Base-by-base conservation (phyloP, 2,329 filamentous ascomycete species). In the Aureobasidium sp. region DNA sequence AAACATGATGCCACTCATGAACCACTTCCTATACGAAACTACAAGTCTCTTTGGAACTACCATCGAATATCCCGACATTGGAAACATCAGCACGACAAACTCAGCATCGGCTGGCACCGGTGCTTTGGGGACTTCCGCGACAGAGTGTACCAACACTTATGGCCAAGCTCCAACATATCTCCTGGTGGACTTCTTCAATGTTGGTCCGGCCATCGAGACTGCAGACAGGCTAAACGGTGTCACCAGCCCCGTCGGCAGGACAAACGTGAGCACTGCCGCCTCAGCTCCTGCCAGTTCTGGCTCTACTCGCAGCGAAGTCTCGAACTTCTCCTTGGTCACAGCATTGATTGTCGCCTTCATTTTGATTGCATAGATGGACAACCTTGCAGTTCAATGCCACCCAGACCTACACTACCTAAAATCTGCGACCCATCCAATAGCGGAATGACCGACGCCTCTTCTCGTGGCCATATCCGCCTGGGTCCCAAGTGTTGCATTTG, bases 181-280 rank as follows among this genome's bases (percentile, higher is more conserved):
- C 22, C 79, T 94, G 11, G 88, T 93, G 1, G 90, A 95, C 74
- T 93, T 91, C 73, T 91, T 87, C 73, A 87, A 90, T 71, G 80
- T 86, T 63, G 89, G 87, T 0, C 84, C 87, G 0, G 83, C 88
- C 36, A 84, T 94, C 61, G 78, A 80, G 7, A 86, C 86, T 0
- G 86, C 88, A 2, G 90, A 94, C 74, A 74, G 69, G 49, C 73
- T 91, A 69, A 93, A 93, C 72, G 75, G 77, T 5, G 77, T 84
- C n/a, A 73, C 71, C 7, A 68, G 72, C 31, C 69, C 78, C 0
- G 73, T 78, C 7, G 81, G 80, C 12, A 74, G 81, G 41, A 74
- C 67, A 56, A 67, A 64, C 15, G 66, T 73, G 41, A 64, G 61
- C 49, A 63, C 61, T 31, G 53, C 51, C 15, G 52, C 56, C 31